Evolutionary conservation across 176 grass and related monocot genomes (phyloP).

Genomic region (Oryza meyeriana): DNA sequence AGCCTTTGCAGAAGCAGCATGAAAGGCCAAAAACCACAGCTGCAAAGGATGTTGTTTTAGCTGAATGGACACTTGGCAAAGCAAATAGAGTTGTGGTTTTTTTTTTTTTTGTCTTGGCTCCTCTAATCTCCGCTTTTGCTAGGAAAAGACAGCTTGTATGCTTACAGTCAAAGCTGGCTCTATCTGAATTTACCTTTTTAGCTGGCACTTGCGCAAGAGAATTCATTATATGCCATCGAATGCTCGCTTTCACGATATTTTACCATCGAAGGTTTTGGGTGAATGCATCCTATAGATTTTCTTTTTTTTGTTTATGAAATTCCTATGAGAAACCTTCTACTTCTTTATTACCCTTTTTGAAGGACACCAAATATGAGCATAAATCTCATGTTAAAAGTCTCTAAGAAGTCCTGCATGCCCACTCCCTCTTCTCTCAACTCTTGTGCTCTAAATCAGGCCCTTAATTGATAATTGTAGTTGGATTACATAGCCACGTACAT

Average conservation of each 20-base stretch:
- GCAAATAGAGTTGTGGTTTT: neutral
- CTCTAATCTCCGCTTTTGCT: neutral
- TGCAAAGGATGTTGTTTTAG: neutral
- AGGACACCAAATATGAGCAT: neutral
- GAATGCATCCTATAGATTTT: neutral
- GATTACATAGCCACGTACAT: neutral
- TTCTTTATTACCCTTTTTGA: neutral
- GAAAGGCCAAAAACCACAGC: conserved; percentile 1
- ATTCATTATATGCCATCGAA: neutral
- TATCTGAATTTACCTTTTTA: neutral
- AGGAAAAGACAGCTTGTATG: neutral
- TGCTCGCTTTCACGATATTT: neutral
- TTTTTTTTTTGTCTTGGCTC: neutral
- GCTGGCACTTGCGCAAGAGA: neutral
- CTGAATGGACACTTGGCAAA: neutral
- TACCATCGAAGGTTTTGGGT: neutral
- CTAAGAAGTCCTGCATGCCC: too few relatives aligned
- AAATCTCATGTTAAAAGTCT: too few relatives aligned
- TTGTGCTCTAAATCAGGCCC: neutral
- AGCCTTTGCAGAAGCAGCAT: neutral
- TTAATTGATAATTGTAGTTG: neutral
- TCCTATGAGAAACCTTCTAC: neutral
- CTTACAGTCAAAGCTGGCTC: neutral
- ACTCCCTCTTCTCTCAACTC: neutral
- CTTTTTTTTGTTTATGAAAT: neutral